Evolutionary conservation across 2,329 filamentous ascomycete genomes (phyloP).

Genomic region (Beauveria australis): DNA sequence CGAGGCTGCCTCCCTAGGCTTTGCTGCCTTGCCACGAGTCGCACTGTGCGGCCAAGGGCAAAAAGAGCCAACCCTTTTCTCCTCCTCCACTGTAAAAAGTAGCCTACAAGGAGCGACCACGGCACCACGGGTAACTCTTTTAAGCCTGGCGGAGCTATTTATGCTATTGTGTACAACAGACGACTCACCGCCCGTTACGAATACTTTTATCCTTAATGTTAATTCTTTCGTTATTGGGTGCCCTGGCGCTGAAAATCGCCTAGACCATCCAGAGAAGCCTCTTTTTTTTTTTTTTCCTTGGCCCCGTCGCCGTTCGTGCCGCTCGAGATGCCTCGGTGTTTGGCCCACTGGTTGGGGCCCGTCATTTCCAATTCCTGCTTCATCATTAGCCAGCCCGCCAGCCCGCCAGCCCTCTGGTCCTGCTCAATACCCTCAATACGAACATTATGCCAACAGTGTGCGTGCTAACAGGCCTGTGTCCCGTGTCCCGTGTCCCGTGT

Average conservation of each 20-base stretch:
- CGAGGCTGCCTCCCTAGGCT: neutral
- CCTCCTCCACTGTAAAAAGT: neutral
- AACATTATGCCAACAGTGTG: neutral
- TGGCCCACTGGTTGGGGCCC: neutral
- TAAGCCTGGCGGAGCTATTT: neutral
- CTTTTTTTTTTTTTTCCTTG: neutral
- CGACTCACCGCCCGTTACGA: neutral
- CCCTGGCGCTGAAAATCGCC: neutral
- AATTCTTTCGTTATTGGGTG: neutral
- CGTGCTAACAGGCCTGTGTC: too few species aligned
- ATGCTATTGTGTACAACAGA: neutral
- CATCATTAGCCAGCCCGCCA: neutral
- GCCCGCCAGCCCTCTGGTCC: neutral
- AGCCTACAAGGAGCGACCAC: neutral
- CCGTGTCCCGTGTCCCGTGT: too few species aligned
- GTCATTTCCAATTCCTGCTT: conserved; percentile 8
- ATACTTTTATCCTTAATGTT: neutral
- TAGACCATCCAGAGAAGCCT: neutral
- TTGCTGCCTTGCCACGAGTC: neutral
- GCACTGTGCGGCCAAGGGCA: neutral
- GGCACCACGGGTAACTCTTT: neutral
- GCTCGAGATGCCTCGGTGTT: neutral
- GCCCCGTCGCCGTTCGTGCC: neutral
- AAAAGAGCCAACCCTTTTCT: neutral
- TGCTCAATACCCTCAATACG: neutral